These are phyloP conservation scores for Pichia cabralensis DNA, from an alignment of 805 yeast genomes.

Conservation along the genomic window DNA sequence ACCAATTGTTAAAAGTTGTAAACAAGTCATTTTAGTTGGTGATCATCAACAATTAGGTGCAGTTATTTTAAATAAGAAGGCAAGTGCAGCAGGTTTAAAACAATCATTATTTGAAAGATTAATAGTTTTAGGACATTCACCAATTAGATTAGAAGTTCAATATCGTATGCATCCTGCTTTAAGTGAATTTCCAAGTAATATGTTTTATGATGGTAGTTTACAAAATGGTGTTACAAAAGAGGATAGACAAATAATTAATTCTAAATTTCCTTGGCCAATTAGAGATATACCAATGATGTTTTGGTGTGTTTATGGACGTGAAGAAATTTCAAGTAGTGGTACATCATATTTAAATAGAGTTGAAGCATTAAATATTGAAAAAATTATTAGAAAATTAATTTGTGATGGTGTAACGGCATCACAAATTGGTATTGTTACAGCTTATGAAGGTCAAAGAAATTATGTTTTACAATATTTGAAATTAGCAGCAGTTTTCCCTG, in stretches of 20 bases:
- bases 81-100: constrained; percentile 77
- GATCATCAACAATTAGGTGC: constrained; percentile 97
- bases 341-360: constrained; percentile 74
- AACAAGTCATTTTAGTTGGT: constrained; percentile 80
- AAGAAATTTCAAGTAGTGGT: constrained; percentile 77
- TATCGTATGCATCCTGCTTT: constrained; percentile 91
- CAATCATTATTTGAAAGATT: constrained; percentile 86
- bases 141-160: constrained; percentile 82
- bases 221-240: constrained; percentile 86
- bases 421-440: constrained; percentile 89
- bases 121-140: constrained; percentile 71
- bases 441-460: constrained; percentile 89
- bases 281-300: constrained; percentile 86
- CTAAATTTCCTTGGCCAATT: constrained; percentile 88
- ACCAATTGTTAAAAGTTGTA: constrained; percentile 83
- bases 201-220: constrained; percentile 86
- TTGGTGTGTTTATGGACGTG: constrained; percentile 84
- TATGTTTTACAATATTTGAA: constrained; percentile 72
- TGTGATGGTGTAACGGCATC: constrained; percentile 68
- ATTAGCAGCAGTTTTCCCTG: constrained; percentile 52
- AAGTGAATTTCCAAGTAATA: constrained; percentile 79
- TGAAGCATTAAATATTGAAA: constrained; percentile 85
- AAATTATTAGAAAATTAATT: constrained; percentile 61
- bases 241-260: constrained; percentile 45
- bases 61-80: constrained; percentile 68